Conservation (phyloP, 2,329 filamentous ascomycete species). For the Geosmithia flava region DNA sequence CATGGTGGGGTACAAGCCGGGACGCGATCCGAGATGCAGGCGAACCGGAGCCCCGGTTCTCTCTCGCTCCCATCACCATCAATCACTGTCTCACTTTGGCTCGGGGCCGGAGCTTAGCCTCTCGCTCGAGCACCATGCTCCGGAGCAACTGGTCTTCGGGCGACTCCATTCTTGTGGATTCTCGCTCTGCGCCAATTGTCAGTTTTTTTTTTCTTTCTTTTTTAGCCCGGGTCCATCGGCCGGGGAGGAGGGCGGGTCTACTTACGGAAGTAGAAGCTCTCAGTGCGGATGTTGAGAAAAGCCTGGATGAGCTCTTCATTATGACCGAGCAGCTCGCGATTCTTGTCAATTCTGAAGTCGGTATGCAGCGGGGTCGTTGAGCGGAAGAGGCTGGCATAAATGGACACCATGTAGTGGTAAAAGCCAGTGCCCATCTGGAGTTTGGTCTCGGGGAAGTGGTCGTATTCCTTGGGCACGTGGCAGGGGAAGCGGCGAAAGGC, state of each 20-base stretch:
- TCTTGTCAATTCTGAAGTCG: conserved; percentile 10
- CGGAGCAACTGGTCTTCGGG: conserved; percentile 13
- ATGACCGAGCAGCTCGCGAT: conserved; percentile 10
- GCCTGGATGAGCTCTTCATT: conserved; percentile 10
- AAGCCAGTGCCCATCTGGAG: conserved; percentile 13
- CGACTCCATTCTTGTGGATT: conserved; percentile 12
- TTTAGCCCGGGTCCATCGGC: neutral
- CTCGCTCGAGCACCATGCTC: conserved; percentile 13
- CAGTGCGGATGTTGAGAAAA: conserved; percentile 13
- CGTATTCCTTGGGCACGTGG: conserved; percentile 14
- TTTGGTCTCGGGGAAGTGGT: conserved; percentile 13
- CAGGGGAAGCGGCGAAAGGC: conserved; percentile 15
- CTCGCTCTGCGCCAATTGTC: conserved; percentile 8
- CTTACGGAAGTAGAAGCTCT: conserved; percentile 15
- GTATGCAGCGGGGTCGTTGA: conserved; percentile 14
- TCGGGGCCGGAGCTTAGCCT: conserved; percentile 4
- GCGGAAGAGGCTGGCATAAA: conserved; percentile 13
- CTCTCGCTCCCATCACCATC: neutral
- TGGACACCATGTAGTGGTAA: conserved; percentile 14
- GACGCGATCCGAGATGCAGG: neutral
- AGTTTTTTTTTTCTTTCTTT: neutral
- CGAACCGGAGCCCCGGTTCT: neutral
- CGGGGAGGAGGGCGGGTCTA: neutral
- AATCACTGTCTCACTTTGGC: neutral
- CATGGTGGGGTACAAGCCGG: neutral